Conservation (phyloP, 768 basidiomycete genomes). For the Leccinum boreale region DNA sequence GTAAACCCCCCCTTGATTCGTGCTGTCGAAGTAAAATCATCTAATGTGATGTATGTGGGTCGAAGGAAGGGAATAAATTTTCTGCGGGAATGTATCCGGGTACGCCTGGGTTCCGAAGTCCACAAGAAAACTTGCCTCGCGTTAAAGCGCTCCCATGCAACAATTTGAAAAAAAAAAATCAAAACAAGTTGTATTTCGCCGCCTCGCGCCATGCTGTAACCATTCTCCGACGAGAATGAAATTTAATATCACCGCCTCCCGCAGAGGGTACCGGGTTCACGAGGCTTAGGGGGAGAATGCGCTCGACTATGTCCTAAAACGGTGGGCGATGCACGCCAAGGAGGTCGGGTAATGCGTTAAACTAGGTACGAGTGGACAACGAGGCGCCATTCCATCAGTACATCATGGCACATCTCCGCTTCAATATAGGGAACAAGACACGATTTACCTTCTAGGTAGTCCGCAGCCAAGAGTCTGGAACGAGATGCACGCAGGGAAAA, state of each 20-base stretch:
- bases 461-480: conserved; percentile 56
- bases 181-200: conserved; percentile 17
- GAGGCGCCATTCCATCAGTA: conserved; percentile 15
- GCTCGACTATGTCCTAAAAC: not conserved
- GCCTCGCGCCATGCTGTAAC: not conserved
- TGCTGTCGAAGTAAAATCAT: not conserved
- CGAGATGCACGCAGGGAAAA: not conserved
- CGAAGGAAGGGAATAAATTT: not conserved
- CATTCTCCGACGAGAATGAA: not conserved
- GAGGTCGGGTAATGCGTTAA: not conserved
- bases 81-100: not conserved
- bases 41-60: not conserved
- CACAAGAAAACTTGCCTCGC: not conserved
- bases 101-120: not conserved
- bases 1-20: not conserved
- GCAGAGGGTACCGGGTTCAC: not conserved
- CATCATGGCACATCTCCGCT: conserved; percentile 4
- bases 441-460: conserved; percentile 59
- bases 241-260: not conserved
- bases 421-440: conserved; percentile 11
- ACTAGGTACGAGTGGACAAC: conserved; percentile 4
- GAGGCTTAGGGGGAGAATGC: not conserved
- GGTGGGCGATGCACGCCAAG: not conserved
- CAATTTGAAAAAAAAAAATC: not conserved
- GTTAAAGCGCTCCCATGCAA: not conserved